Evolutionary conservation across 495 filamentous ascomycete species (phyloP).

Genomic region (Penicillium canariense): DNA sequence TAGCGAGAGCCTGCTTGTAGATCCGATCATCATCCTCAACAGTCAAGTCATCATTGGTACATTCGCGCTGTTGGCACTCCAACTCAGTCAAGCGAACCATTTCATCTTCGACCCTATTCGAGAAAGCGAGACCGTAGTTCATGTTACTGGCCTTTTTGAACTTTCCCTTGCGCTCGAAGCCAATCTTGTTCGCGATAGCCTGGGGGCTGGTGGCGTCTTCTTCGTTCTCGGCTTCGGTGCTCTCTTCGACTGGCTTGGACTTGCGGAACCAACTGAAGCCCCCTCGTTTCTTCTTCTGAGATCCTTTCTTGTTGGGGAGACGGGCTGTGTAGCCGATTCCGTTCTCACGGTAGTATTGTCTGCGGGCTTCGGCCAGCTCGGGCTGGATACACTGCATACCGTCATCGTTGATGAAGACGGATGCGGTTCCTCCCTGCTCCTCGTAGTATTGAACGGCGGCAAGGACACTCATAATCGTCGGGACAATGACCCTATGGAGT

Average conservation of each 20-base stretch:
- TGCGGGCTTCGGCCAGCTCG: conserved; percentile 54
- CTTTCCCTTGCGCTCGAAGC: conserved; percentile 59
- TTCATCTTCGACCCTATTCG: conserved; percentile 58
- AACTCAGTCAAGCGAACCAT: conserved; percentile 31
- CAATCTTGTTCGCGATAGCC: conserved; percentile 6
- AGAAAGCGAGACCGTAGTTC: conserved; percentile 63
- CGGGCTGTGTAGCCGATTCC: conserved; percentile 62
- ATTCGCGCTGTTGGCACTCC: conserved; percentile 2
- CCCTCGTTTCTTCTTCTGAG: neutral
- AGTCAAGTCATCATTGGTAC: conserved; percentile 1
- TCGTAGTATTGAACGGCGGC: conserved; percentile 67
- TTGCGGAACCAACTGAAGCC: conserved; percentile 40
- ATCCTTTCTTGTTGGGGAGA: conserved; percentile 33
- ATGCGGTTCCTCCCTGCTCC: conserved; percentile 51
- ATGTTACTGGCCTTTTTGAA: conserved; percentile 76
- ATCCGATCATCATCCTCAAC: conserved; percentile 16
- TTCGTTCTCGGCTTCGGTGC: neutral
- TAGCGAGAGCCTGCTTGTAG: conserved; percentile 49
- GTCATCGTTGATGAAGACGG: conserved; percentile 51
- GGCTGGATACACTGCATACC: conserved; percentile 45
- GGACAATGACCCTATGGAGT: conserved; percentile 50
- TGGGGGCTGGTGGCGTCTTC: conserved; percentile 1
- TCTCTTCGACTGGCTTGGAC: conserved; percentile 31
- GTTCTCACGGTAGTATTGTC: conserved; percentile 64
- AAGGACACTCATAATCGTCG: conserved; percentile 60